A percentile compares a stretch with the other conserved stretches of the same genome.
Evolutionary conservation across 2,329 filamentous ascomycete species (phyloP).

Genomic region (Paraconiothyrium brasiliense): DNA sequence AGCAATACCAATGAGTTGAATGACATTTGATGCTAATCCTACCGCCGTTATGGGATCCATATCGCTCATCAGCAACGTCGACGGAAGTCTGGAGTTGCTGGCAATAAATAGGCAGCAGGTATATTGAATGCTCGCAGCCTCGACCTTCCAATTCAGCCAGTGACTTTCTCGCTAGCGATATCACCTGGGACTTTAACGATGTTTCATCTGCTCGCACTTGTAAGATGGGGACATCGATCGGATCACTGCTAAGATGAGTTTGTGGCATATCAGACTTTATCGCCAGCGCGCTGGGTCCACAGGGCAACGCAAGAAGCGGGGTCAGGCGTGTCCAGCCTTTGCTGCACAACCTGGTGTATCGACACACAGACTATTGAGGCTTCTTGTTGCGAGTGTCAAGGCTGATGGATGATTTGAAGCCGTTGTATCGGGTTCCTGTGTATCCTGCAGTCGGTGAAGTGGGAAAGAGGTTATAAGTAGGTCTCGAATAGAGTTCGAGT

Average conservation of each 20-base stretch:
- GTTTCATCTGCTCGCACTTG: neutral
- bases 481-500: neutral
- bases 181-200: neutral
- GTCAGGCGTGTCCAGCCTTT: neutral
- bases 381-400: neutral
- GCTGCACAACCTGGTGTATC: neutral
- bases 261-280: neutral
- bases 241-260: neutral
- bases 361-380: neutral
- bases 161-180: neutral
- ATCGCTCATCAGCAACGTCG: neutral
- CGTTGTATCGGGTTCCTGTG: neutral
- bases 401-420: neutral
- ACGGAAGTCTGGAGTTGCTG: neutral
- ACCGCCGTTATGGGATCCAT: constrained; percentile 17
- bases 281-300: neutral
- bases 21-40: constrained; percentile 19
- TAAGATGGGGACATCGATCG: neutral
- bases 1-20: constrained; percentile 18
- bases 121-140: neutral
- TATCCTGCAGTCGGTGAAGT: neutral
- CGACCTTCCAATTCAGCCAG: neutral
- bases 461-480: neutral
- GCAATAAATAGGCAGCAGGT: neutral
- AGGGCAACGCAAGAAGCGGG: neutral